Conservation (phyloP, 305 asterid genomes). For the Stenogyne calaminthoides region DNA sequence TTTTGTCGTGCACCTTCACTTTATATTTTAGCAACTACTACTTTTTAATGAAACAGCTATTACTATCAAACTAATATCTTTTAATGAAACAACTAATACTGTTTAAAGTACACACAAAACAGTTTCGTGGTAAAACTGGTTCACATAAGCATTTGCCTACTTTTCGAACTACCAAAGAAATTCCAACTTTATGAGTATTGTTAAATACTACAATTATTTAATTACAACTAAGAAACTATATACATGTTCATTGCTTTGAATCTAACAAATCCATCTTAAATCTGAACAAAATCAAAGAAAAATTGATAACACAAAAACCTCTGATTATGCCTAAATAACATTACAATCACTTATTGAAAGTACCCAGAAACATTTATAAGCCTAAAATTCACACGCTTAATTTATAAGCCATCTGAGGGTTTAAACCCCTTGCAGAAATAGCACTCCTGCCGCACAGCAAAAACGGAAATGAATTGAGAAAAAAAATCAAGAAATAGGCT, state of each 20-base stretch:
- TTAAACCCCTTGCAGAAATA: conserved; percentile 29
- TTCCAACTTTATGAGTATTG: not conserved
- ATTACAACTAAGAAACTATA: conserved; percentile 7
- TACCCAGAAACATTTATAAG: conserved; percentile 71
- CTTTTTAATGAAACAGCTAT: too few species aligned
- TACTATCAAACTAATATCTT: too few species aligned
- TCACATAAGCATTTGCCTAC: too few species aligned
- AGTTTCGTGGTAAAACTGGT: too few species aligned
- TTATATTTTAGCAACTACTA: too few species aligned
- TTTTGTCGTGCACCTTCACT: too few species aligned
- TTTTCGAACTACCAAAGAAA: not conserved
- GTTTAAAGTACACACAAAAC: too few species aligned
- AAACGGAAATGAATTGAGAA: not conserved
- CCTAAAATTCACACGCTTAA: conserved; percentile 46
- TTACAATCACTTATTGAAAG: conserved; percentile 4
- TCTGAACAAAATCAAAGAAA: conserved; percentile 39
- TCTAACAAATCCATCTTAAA: conserved; percentile 66
- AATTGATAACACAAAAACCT: conserved; percentile 16
- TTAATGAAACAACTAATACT: too few species aligned
- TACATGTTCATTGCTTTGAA: conserved; percentile 43
- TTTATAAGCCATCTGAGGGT: conserved; percentile 47
- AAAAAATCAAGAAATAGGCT: conserved; percentile 7
- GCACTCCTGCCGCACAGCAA: conserved; percentile 41
- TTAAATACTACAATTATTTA: not conserved
- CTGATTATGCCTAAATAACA: not conserved